Evolutionary conservation across 108 stramenopile species (phyloP).

Genomic region (Aureococcus anophagefferens): DNA sequence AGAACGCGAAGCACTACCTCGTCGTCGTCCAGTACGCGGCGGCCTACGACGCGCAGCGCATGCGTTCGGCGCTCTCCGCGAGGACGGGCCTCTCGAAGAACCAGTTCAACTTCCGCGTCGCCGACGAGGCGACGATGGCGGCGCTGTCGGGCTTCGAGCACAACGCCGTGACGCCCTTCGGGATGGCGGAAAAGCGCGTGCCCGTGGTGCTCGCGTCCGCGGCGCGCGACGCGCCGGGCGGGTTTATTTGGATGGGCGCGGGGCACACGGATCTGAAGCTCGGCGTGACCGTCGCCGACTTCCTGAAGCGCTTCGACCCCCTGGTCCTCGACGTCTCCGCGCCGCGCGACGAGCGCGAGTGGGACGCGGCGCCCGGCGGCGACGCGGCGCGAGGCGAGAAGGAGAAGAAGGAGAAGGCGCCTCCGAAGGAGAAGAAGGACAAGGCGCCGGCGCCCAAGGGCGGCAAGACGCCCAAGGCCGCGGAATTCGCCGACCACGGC

Average conservation of each 20-base stretch:
- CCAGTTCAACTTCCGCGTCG: constrained; percentile 7
- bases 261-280: constrained; percentile 9
- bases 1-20: constrained; percentile 2
- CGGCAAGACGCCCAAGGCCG: not conserved
- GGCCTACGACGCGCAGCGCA: not conserved
- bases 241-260: constrained; percentile 8
- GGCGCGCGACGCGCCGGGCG: not conserved
- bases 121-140: not conserved
- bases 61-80: not conserved
- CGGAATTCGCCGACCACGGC: not conserved
- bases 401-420: too few relatives aligned
- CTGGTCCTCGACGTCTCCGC: not conserved
- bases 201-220: constrained; percentile 5
- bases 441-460: not conserved
- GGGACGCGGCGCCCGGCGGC: not conserved
- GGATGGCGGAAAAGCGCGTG: not conserved
- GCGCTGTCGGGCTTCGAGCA: constrained; percentile 11
- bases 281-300: not conserved
- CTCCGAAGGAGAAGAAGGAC: constrained; percentile 1
- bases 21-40: constrained; percentile 17
- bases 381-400: too few relatives aligned
- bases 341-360: not conserved
- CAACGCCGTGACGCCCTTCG: constrained; percentile 13
- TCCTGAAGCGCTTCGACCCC: not conserved
- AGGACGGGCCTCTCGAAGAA: not conserved